phyloP scores from a whole-genome alignment of 352 stramenopile genomes.

The Aphanomyces cochlioides region DNA sequence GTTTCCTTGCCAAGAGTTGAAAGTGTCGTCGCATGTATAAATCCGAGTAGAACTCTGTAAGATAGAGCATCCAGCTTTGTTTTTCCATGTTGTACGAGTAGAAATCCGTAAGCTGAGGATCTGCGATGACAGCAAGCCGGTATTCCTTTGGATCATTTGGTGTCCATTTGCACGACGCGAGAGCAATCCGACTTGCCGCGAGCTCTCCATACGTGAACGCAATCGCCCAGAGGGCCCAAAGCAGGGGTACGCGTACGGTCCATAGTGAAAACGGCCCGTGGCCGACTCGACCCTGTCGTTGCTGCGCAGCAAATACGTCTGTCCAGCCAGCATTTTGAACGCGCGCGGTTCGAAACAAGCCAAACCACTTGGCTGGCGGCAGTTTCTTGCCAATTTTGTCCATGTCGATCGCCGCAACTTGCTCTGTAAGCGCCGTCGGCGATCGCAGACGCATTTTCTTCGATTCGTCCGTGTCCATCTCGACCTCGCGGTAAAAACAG shows the following conservation, averaged over 20 bases:
- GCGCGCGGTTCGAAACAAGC: too few species aligned
- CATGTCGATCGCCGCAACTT: too few species aligned
- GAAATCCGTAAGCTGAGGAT: constrained; percentile 30
- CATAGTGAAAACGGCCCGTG: not conserved
- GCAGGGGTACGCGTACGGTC: not conserved
- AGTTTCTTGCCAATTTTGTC: too few species aligned
- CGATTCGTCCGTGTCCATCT: too few species aligned
- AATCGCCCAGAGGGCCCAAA: not conserved
- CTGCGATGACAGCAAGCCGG: constrained; percentile 27
- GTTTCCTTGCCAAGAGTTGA: constrained; percentile 2
- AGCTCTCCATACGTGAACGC: constrained; percentile 10
- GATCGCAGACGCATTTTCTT: too few species aligned
- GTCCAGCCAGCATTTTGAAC: too few species aligned
- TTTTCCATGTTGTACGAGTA: constrained; percentile 29
- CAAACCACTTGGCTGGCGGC: too few species aligned
- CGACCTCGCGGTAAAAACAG: too few species aligned
- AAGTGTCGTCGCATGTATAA: constrained; percentile 29
- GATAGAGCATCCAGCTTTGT: constrained; percentile 9
- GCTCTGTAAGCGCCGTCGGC: too few species aligned
- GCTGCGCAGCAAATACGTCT: too few species aligned
- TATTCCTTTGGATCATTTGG: not conserved
- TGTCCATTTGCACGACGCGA: not conserved
- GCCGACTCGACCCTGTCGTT: too few species aligned
- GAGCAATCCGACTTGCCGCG: not conserved
- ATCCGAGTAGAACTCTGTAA: constrained; percentile 31